Base-by-base conservation (phyloP, 768 basidiomycete species). In the Agaricus blazei region DNA sequence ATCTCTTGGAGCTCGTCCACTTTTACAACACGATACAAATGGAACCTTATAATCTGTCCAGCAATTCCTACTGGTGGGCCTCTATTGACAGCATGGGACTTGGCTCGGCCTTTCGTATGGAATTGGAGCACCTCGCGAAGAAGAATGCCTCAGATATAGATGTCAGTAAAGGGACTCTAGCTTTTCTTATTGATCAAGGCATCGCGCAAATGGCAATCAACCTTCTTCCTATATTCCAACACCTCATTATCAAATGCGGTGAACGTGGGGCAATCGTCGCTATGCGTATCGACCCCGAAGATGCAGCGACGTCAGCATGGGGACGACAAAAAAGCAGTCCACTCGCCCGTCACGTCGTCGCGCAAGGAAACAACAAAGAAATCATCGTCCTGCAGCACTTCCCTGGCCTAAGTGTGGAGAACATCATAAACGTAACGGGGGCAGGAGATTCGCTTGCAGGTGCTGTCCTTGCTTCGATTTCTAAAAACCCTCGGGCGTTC, bases 361-460 rank as follows among this genome's bases (percentile, higher is more conserved):
- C 76, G 23, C 77, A 71, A 27, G 81, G 80, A 7, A 69, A 69
- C 24, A 66, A 73, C 14, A 66, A 67, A 7, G 78, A 81, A 54
- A 69, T 79, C 3, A 64, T 92, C 7, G 76, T 90, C 5, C 46
- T 95, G 29, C 83, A 84, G 41, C 88, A 94, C 65, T 93, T 88
- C 66, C 82, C 90, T 9, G 76, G 90, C 7, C 61, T 78, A 15
- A 64, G 68, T 1, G 58, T 73, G 14, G 69, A 80, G 9, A 63
- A 57, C 3, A 61, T 82, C 5, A 70, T 86, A 23, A 94, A 87
- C 60, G 90, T 92, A 8, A 98, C 95, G 0, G 96, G 96, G 1
- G 94, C 91, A 1, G 95, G 95, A 0, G 95, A 98, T 70, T 87
- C 90, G 3, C 80, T 97, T 26, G 93, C 90, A 1, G 95, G 94